Percentiles rank a stretch among this genome's conserved stretches.
These are phyloP conservation scores for Leccinum insolens DNA, from an alignment of 1,284 basidiomycete species.

Conservation along the genomic window DNA sequence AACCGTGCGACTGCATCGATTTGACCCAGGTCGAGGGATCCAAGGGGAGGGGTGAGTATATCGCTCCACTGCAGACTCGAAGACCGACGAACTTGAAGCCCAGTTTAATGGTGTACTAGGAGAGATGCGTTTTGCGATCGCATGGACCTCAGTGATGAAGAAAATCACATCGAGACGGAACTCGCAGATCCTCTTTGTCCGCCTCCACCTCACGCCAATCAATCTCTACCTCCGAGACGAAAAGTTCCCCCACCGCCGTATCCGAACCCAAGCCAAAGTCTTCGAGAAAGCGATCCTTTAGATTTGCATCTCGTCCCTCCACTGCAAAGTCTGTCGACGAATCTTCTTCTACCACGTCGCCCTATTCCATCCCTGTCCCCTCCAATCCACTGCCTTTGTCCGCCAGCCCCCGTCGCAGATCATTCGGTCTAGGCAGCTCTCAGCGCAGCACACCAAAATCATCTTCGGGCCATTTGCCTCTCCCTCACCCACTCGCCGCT, in stretches of 20 bases:
- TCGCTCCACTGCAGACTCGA: too few species aligned
- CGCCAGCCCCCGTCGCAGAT: conserved; percentile 37
- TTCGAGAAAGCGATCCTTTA: conserved; percentile 35
- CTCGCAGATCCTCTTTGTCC: conserved; percentile 40
- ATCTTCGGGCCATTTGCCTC: conserved; percentile 30
- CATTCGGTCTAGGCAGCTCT: conserved; percentile 33
- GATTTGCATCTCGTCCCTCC: conserved; percentile 33
- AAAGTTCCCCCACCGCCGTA: conserved; percentile 26
- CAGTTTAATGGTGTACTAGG: too few species aligned
- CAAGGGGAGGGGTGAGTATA: too few species aligned
- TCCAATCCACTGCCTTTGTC: conserved; percentile 34
- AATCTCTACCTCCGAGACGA: conserved; percentile 20
- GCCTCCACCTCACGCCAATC: conserved; percentile 22
- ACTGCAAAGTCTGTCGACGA: conserved; percentile 36
- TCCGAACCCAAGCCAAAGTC: conserved; percentile 23
- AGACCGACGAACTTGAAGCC: too few species aligned
- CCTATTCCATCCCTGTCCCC: conserved; percentile 30
- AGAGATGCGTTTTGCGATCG: too few species aligned
- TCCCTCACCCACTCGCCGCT: conserved; percentile 20
- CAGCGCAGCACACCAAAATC: conserved; percentile 36
- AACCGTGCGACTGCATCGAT: too few species aligned
- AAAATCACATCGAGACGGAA: too few species aligned
- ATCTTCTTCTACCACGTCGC: conserved; percentile 22
- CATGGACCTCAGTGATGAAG: too few species aligned
- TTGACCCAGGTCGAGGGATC: too few species aligned